Percentiles rank a stretch among this genome's conserved stretches.
phyloP scores from a whole-genome alignment of 1,139 yeast species.

The Nakaseomyces bracarensis region DNA sequence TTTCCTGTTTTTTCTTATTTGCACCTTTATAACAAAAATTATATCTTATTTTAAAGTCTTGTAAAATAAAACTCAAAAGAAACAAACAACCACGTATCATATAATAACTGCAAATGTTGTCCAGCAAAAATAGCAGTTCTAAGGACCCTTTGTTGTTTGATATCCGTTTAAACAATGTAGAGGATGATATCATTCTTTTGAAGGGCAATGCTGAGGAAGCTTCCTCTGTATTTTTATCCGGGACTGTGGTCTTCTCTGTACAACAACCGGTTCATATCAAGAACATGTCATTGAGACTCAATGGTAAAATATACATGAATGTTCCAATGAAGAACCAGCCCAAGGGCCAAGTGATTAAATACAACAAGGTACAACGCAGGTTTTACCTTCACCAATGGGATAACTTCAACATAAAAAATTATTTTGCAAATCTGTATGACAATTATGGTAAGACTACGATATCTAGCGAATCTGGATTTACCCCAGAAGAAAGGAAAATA shows the following conservation, averaged over 20 bases:
- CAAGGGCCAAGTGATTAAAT: constrained; percentile 43
- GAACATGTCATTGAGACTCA: constrained; percentile 52
- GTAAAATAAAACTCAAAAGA: too few relatives aligned
- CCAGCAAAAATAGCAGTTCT: constrained; percentile 3
- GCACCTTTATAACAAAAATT: too few relatives aligned
- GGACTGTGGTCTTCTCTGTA: constrained; percentile 69
- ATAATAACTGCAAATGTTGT: too few relatives aligned
- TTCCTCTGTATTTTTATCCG: constrained; percentile 63
- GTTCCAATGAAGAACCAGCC: constrained; percentile 46
- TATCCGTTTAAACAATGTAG: constrained; percentile 43
- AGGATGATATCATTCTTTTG: constrained; percentile 71
- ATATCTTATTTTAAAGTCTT: too few relatives aligned
- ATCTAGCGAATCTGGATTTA: constrained; percentile 17
- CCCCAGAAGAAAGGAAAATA: constrained; percentile 7
- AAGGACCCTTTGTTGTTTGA: constrained; percentile 27
- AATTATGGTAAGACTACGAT: constrained; percentile 17
- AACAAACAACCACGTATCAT: too few relatives aligned
- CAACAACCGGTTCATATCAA: constrained; percentile 67
- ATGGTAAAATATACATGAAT: constrained; percentile 54
- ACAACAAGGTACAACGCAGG: constrained; percentile 52
- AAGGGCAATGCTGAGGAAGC: constrained; percentile 77
- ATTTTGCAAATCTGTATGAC: constrained; percentile 28
- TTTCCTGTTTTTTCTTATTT: too few relatives aligned
- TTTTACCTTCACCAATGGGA: constrained; percentile 77
- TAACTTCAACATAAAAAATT: constrained; percentile 43